These are phyloP conservation scores for Zygoascus biomembranicola DNA, from an alignment of 805 yeast genomes.

Conservation along the genomic window DNA sequence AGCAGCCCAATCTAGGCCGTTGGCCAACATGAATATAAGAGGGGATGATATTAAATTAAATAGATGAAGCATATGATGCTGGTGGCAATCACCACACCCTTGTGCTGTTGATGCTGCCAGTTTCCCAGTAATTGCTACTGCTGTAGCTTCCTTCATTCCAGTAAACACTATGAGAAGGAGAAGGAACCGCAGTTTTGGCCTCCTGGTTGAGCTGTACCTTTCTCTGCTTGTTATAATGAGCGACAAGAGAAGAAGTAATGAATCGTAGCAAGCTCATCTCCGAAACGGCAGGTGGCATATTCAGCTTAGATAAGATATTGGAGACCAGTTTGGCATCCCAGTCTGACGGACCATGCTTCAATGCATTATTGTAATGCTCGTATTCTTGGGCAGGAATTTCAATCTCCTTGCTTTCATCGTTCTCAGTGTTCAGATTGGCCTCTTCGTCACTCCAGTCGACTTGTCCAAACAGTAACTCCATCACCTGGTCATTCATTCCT, in stretches of 20 bases:
- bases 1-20: too few relatives aligned
- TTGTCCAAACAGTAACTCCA: constrained; percentile 28
- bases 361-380: constrained; percentile 11
- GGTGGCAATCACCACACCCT: constrained; percentile 9
- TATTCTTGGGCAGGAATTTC: not conserved
- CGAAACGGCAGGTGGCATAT: constrained; percentile 8
- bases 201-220: not conserved
- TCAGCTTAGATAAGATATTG: constrained; percentile 10
- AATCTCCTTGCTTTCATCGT: not conserved
- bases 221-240: not conserved
- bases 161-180: not conserved
- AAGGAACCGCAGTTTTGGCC: not conserved
- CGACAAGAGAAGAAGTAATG: constrained; percentile 1
- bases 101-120: constrained; percentile 12
- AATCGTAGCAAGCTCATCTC: constrained; percentile 10
- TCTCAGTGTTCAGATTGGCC: not conserved
- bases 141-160: not conserved
- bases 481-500: constrained; percentile 29
- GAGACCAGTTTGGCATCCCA: constrained; percentile 15
- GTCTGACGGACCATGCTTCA: constrained; percentile 11
- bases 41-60: too few relatives aligned
- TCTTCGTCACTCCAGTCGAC: not conserved
- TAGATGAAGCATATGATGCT: too few relatives aligned
- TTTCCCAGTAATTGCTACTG: constrained; percentile 10
- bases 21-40: too few relatives aligned